Conservation (phyloP, 495 filamentous ascomycete species). For the Tuber melanosporum region DNA sequence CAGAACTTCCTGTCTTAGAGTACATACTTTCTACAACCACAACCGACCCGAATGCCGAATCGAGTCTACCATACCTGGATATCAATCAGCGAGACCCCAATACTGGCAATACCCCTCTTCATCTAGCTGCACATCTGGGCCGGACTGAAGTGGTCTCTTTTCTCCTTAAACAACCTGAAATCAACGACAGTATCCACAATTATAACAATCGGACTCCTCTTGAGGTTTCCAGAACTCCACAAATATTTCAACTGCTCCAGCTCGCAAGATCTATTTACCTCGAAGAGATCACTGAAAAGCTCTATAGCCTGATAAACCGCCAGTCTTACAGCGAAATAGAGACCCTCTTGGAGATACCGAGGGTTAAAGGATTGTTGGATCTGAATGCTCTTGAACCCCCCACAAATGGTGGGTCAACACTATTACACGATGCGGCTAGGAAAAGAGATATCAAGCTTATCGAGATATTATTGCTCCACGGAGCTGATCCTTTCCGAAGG, state of each 20-base stretch:
- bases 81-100: constrained; percentile 76
- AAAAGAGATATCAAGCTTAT: constrained; percentile 77
- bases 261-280: constrained; percentile 84
- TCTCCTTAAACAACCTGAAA: constrained; percentile 66
- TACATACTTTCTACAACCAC: constrained; percentile 72
- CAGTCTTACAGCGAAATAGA: constrained; percentile 71
- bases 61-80: constrained; percentile 51
- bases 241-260: constrained; percentile 93
- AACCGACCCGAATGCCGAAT: constrained; percentile 47
- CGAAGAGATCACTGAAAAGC: constrained; percentile 72
- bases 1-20: constrained; percentile 91
- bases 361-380: constrained; percentile 76
- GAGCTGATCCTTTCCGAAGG: constrained; percentile 92
- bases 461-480: constrained; percentile 82
- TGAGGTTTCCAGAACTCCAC: constrained; percentile 80
- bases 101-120: constrained; percentile 89
- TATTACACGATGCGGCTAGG: constrained; percentile 88
- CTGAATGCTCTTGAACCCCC: constrained; percentile 84
- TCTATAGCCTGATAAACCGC: constrained; percentile 66
- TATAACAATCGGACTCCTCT: constrained; percentile 78
- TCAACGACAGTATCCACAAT: constrained; percentile 89
- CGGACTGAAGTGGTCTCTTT: constrained; percentile 70
- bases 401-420: constrained; percentile 71
- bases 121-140: constrained; percentile 78
- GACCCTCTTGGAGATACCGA: constrained; percentile 69